Evolutionary conservation across 1,284 basidiomycete species (phyloP), one percentile per base, ranked within the genome.

Genomic region (Trichosporon sp.): DNA sequence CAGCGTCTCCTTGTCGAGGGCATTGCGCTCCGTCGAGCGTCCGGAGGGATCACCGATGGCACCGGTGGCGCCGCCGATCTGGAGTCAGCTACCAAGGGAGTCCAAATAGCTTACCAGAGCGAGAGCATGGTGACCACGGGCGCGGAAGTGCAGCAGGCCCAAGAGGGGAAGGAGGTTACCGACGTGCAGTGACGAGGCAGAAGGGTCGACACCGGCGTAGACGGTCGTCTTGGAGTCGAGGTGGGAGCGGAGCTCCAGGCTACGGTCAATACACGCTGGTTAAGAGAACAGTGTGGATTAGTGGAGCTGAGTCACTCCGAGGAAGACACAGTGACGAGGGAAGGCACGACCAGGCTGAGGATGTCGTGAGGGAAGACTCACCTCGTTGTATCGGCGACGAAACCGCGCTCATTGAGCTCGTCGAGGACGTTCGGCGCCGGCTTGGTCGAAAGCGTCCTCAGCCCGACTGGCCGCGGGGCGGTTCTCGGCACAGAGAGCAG

Each of bases 31-130:
- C 0, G 90, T 90, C 1, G 88, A 88, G 37, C 96, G 88, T 0
- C 97, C 97, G 0, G 94, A 95, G 1, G 97, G 97, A 80, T 99
- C 97, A 6, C 97, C 97, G 40, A 99, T 92, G n/a, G 91, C 89
- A 1, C 95, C 97, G 0, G 97, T 98, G 1, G 94, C 96, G 0
- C 96, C 96, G 43, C 96, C 96, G 80, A 98, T 92, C 95, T 98
- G 78, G 2, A 1, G 37, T 77, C 67, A 75, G 68, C 64, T 10
- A 11, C 16, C 38, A 4, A 3, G 8, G 51, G 16, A 21, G 26
- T 12, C 1, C 65, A 8, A 1, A 4, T 12, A 11, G 82, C 89
- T 83, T 81, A 94, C 93, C 31, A 99, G 87, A 8, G 92, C 90
- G 16, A 98, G 90, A 46, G 90, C 87, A 32, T 86, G 86, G 81